A percentile compares a stretch with the other conserved stretches of the same genome.
Evolutionary conservation across 306 rosid species (phyloP).

Genomic region (Acacia acuminata): DNA sequence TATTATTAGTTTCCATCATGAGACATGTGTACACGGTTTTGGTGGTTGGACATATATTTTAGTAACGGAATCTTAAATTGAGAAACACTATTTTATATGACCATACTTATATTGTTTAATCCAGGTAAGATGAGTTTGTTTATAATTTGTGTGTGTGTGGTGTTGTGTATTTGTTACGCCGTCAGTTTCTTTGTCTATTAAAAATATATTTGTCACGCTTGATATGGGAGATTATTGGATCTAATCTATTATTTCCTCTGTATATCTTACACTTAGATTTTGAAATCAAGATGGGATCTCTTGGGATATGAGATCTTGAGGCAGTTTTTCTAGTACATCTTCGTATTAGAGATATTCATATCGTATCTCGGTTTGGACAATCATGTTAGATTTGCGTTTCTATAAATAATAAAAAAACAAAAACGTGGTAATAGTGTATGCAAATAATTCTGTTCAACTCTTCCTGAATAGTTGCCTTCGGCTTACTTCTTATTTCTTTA

Average conservation of each 20-base stretch:
- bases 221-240: not conserved
- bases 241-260: conserved; percentile 1
- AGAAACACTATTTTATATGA: not conserved
- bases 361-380: not conserved
- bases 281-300: not conserved
- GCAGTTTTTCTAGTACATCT: not conserved
- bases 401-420: not conserved
- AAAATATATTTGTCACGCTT: not conserved
- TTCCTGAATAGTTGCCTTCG: not conserved
- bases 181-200: not conserved
- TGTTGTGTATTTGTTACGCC: not conserved
- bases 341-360: not conserved
- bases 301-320: not conserved
- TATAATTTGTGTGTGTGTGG: not conserved
- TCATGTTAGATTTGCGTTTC: not conserved
- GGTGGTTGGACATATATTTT: not conserved
- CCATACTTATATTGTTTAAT: not conserved
- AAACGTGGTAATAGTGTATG: not conserved
- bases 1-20: not conserved
- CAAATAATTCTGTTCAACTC: not conserved
- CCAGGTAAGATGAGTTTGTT: not conserved
- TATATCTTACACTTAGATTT: conserved; percentile 2
- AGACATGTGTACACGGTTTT: conserved; percentile 3
- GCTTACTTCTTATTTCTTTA: not conserved
- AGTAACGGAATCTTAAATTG: not conserved